Conservation (phyloP, 2,329 filamentous ascomycete species). For the Macroventuria anomochaeta region DNA sequence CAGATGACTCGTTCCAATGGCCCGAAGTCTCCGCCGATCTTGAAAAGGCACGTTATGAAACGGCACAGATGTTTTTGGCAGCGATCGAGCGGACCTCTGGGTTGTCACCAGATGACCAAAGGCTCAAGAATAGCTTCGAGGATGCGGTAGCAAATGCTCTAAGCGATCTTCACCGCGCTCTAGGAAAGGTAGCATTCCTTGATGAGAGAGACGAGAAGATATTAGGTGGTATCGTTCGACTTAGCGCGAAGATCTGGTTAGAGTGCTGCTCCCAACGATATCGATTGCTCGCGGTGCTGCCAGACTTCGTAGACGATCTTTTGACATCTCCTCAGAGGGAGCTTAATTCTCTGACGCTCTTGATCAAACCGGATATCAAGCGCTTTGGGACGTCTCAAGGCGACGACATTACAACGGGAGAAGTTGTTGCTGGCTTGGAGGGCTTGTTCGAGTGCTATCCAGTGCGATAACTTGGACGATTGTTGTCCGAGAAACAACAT, state of each 20-base stretch:
- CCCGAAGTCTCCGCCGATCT: constrained; percentile 6
- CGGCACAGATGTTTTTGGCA: constrained; percentile 5
- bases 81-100: constrained; percentile 4
- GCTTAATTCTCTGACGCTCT: constrained; percentile 7
- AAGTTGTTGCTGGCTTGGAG: constrained; percentile 20
- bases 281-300: constrained; percentile 13
- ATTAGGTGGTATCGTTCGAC: constrained; percentile 11
- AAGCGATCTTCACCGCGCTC: neutral
- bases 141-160: neutral
- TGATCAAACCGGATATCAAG: constrained; percentile 20
- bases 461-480: neutral
- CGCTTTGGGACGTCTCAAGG: constrained; percentile 24
- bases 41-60: constrained; percentile 19
- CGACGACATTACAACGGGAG: constrained; percentile 12
- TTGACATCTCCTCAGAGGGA: neutral
- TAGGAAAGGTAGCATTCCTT: constrained; percentile 12
- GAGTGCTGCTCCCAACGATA: constrained; percentile 23
- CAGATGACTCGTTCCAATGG: constrained; percentile 8
- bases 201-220: constrained; percentile 1
- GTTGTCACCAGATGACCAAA: neutral
- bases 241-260: constrained; percentile 21
- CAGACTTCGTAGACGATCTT: constrained; percentile 4
- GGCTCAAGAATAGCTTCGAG: constrained; percentile 11
- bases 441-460: constrained; percentile 4
- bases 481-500: too few relatives aligned